These are phyloP conservation scores for Metroxylon sagu DNA, from an alignment of 176 grass and related monocot genomes.

Conservation along the genomic window DNA sequence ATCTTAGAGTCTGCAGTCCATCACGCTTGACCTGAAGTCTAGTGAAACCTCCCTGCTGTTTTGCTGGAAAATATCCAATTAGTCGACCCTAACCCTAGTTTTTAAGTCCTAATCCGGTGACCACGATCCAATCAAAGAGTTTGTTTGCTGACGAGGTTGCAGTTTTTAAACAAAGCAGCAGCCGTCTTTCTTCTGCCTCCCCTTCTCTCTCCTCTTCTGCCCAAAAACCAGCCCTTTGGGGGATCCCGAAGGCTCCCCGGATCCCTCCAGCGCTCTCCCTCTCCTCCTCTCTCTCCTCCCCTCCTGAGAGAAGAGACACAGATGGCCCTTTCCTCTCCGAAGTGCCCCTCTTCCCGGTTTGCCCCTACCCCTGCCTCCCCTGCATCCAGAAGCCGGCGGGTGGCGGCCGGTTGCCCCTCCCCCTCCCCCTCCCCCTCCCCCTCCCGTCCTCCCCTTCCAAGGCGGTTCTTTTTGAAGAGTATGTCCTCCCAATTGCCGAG, in stretches of 20 bases:
- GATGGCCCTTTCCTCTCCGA: constrained; percentile 44
- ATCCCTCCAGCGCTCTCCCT: constrained; percentile 36
- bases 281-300: constrained; percentile 1
- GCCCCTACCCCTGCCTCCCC: neutral
- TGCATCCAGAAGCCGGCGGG: neutral
- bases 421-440: neutral
- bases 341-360: constrained; percentile 13
- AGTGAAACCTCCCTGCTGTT: too few relatives aligned
- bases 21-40: too few relatives aligned
- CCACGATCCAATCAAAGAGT: too few relatives aligned
- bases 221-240: constrained; percentile 12
- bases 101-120: too few relatives aligned
- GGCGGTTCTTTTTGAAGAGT: neutral
- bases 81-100: too few relatives aligned
- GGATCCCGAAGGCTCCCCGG: constrained; percentile 35
- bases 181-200: too few relatives aligned
- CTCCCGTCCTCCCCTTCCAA: constrained; percentile 1
- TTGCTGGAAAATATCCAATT: too few relatives aligned
- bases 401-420: neutral
- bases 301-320: neutral
- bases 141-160: too few relatives aligned
- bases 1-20: too few relatives aligned
- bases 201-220: too few relatives aligned
- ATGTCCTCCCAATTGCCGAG: neutral
- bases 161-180: too few relatives aligned